Conservation (phyloP, 2,329 filamentous ascomycete genomes). For the Aspergillus glaucus region DNA sequence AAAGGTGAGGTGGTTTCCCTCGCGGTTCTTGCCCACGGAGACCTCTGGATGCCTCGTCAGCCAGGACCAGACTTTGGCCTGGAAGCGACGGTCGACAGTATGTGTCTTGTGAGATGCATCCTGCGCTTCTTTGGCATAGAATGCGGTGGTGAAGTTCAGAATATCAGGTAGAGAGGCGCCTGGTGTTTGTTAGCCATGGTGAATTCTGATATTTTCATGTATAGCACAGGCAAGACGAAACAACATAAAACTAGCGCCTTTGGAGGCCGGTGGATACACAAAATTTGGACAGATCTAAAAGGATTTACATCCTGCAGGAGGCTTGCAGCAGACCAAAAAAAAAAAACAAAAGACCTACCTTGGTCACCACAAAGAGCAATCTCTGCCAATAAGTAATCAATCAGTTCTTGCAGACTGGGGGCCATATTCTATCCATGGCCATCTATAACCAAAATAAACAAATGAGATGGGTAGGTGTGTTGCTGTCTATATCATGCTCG, state of each 20-base stretch:
- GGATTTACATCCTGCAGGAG: conserved; percentile 1
- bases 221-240: neutral
- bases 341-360: conserved; percentile 42
- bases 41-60: conserved; percentile 51
- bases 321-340: conserved; percentile 12
- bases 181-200: conserved; percentile 18
- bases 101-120: conserved; percentile 15
- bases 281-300: conserved; percentile 3
- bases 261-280: conserved; percentile 1
- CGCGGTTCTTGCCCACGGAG: conserved; percentile 40
- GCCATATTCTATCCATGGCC: conserved; percentile 33
- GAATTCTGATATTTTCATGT: neutral
- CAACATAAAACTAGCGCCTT: too few species aligned
- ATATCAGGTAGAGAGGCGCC: conserved; percentile 33
- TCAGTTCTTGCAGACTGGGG: conserved; percentile 49
- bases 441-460: neutral
- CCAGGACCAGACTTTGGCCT: conserved; percentile 54
- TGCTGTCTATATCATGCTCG: neutral
- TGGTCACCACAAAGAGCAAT: conserved; percentile 53
- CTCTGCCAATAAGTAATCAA: conserved; percentile 53
- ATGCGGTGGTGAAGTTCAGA: conserved; percentile 27
- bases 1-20: conserved; percentile 36
- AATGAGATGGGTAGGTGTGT: conserved; percentile 1
- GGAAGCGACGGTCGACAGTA: conserved; percentile 45
- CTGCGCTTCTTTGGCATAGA: conserved; percentile 25